Conservation (phyloP, 176 grass and related monocot genomes). For the Panicum miliaceum region DNA sequence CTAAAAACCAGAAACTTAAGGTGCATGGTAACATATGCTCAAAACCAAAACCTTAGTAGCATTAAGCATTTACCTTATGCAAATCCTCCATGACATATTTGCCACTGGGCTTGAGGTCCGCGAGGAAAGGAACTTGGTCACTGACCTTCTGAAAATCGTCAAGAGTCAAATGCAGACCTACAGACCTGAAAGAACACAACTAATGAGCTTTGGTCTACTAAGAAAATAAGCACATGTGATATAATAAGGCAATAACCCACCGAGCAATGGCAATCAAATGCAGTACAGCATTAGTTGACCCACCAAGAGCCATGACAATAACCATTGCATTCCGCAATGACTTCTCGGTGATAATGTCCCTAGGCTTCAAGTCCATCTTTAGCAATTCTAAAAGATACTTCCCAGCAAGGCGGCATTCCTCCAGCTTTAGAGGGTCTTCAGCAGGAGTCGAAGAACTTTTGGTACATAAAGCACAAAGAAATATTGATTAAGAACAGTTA, state of each 20-base stretch:
- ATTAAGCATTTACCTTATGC: constrained; percentile 73
- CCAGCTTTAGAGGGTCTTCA: constrained; percentile 86
- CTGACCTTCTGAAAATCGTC: constrained; percentile 99
- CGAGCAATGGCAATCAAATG: constrained; percentile 99
- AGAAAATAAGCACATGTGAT: background rate
- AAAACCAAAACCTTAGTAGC: constrained; percentile 32
- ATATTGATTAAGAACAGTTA: constrained; percentile 4
- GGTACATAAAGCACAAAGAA: constrained; percentile 32
- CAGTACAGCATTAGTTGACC: constrained; percentile 95
- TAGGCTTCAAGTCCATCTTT: constrained; percentile 95
- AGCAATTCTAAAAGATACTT: constrained; percentile 89
- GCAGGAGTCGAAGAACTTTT: constrained; percentile 96
- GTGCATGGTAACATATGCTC: background rate
- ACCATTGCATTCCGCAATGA: constrained; percentile 94
- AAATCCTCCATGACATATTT: constrained; percentile 99
- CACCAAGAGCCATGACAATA: constrained; percentile 94
- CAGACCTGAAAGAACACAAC: constrained; percentile 70
- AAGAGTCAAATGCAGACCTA: constrained; percentile 83
- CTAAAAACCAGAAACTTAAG: background rate
- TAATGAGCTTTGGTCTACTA: constrained; percentile 45
- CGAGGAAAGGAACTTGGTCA: constrained; percentile 93
- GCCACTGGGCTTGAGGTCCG: constrained; percentile 97
- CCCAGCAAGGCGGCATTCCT: constrained; percentile 84
- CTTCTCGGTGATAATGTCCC: constrained; percentile 93
- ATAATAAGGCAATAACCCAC: constrained; percentile 49